phyloP scores from a whole-genome alignment of 257 asterid genomes.

The Cordia subcordata region DNA sequence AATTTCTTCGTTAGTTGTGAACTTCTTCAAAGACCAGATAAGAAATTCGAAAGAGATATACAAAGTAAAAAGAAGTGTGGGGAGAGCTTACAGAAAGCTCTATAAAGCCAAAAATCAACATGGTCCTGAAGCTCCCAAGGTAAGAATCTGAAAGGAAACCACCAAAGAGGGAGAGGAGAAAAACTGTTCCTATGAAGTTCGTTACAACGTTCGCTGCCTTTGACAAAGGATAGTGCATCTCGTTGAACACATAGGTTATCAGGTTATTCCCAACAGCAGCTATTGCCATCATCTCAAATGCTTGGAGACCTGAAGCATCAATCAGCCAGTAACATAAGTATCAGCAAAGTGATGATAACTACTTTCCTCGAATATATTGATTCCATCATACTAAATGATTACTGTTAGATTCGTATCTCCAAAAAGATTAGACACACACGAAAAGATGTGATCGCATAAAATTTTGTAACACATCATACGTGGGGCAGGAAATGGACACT shows the following conservation, averaged over 20 bases:
- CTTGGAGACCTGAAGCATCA: slow-evolving; percentile 49
- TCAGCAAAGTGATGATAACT: not conserved
- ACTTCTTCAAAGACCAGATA: too few species aligned
- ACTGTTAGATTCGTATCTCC: too few species aligned
- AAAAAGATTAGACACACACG: too few species aligned
- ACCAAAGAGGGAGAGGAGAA: slow-evolving; percentile 63
- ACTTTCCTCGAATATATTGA: too few species aligned
- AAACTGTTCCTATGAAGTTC: slow-evolving; percentile 70
- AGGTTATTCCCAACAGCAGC: slow-evolving; percentile 80
- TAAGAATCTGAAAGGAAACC: slow-evolving; percentile 79
- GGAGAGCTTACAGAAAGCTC: slow-evolving; percentile 50
- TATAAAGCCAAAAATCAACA: slow-evolving; percentile 62
- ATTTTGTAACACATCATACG: too few species aligned
- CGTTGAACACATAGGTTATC: slow-evolving; percentile 62
- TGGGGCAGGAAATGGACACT: too few species aligned
- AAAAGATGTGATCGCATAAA: too few species aligned
- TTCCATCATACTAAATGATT: too few species aligned
- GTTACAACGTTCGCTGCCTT: slow-evolving; percentile 74
- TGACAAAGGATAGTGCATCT: slow-evolving; percentile 67
- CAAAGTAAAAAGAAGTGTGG: not conserved
- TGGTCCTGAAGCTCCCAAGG: slow-evolving; percentile 70
- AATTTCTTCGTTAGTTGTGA: too few species aligned
- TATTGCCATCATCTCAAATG: slow-evolving; percentile 76
- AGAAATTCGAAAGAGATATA: too few species aligned
- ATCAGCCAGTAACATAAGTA: not conserved